Evolutionary conservation across 331 rosid species (phyloP), one percentile per base, ranked within the genome.

Genomic region (Phaseolus coccineus): DNA sequence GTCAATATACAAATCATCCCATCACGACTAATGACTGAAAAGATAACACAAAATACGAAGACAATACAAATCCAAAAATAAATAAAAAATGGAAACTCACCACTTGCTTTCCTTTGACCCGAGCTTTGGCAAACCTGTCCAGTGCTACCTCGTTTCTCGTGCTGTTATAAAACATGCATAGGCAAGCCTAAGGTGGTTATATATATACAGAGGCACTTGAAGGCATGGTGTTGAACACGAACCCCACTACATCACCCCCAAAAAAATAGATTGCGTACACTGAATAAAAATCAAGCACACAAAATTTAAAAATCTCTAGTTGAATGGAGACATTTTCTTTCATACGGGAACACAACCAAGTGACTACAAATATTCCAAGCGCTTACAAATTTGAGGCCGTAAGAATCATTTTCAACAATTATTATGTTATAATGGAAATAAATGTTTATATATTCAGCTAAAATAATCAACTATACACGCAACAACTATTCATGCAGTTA

Each of bases 131-230:
- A 92, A 89, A 57, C 84, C 84, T 85, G 91, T 84, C 84, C 74
- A 52, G 90, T 83, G 87, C 81, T 81, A 80, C 87, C 87, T 80
- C 84, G 94, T 66, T 86, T 89, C 55, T 83, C 87, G 37, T 84
- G 92, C 94, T 93, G 94, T 81, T 82, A 88, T 61, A 88, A 88
- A 83, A 89, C 89, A 91, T 62, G 85, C 82, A 89, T 86, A 89
- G 85, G 82, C 89, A 90, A 87, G 92, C 88, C 88, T 81, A 89
- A 88, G 79, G 86, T 76, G 76, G 83, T 89, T 85, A 90, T 81
- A 82, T 77, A 85, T 82, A 85, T 80, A 84, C 51, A 69, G 73
- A 85, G 80, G 82, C 81, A 85, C 87, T 88, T 52, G 81, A 87
- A 86, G 81, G 82, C 80, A 80, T 50, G 79, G 74, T 78, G 87